Evolutionary conservation across 2,329 filamentous ascomycete species (phyloP).

Genomic region (Fonsecaea pedrosoi): DNA sequence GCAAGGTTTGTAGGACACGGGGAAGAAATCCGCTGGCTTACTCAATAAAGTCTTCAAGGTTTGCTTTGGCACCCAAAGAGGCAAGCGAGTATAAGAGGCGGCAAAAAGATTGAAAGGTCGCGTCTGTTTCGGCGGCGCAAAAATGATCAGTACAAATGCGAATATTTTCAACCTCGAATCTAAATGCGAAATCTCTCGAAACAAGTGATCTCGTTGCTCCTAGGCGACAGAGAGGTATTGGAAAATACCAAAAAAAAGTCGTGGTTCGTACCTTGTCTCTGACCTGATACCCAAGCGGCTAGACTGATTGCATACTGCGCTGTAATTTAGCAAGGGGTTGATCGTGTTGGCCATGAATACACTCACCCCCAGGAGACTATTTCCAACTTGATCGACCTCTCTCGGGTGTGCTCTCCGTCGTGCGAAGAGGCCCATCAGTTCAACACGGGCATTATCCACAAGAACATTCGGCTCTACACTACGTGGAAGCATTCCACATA

Average conservation of each 20-base stretch:
- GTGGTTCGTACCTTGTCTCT: not conserved
- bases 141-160: not conserved
- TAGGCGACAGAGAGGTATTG: not conserved
- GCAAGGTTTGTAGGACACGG: not conserved
- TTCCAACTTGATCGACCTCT: not conserved
- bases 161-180: not conserved
- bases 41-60: not conserved
- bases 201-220: not conserved
- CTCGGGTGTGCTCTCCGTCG: conserved; percentile 11
- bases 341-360: not conserved
- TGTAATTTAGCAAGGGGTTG: not conserved
- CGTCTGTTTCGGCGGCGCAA: not conserved
- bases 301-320: not conserved
- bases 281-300: too few species aligned
- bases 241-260: not conserved
- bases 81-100: not conserved
- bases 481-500: not conserved
- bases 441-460: not conserved
- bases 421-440: conserved; percentile 8
- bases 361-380: conserved; percentile 2
- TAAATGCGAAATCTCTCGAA: not conserved
- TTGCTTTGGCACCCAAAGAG: not conserved
- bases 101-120: not conserved
- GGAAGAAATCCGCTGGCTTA: not conserved
- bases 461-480: not conserved